A percentile compares a stretch with the other conserved stretches of the same genome.
Conservation (phyloP, 108 stramenopile genomes). For the Cyclotella atomus region DNA sequence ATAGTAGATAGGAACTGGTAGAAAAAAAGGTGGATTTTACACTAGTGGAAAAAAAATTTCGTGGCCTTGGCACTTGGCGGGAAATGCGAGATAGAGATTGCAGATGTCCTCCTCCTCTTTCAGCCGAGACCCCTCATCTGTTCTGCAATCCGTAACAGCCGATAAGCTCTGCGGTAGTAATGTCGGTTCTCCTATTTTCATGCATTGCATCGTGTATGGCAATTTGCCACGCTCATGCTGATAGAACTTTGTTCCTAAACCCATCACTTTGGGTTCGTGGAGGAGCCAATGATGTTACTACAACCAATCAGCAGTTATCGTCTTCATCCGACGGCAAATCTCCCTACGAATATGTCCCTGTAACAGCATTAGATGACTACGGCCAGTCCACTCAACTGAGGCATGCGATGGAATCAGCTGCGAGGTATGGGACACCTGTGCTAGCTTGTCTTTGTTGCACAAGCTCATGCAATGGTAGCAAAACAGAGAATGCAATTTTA, state of each 20-base stretch:
- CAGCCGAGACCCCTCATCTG: too few relatives aligned
- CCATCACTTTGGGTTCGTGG: neutral
- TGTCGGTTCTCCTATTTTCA: too few relatives aligned
- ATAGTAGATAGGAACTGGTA: too few relatives aligned
- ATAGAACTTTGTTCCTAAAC: neutral
- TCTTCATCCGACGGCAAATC: slow-evolving; percentile 6
- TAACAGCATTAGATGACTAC: slow-evolving; percentile 62
- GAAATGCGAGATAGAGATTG: too few relatives aligned
- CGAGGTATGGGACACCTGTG: slow-evolving; percentile 48
- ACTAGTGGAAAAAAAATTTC: too few relatives aligned
- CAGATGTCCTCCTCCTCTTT: too few relatives aligned
- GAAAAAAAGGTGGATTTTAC: too few relatives aligned
- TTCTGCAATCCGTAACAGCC: too few relatives aligned
- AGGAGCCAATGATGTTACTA: neutral
- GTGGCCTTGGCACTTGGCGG: too few relatives aligned
- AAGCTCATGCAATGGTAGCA: neutral
- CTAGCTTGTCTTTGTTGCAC: slow-evolving; percentile 38
- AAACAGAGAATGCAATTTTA: slow-evolving; percentile 30
- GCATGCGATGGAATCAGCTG: slow-evolving; percentile 58
- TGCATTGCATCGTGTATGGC: neutral
- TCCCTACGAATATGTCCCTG: slow-evolving; percentile 56
- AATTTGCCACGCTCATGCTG: too few relatives aligned
- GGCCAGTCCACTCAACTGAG: slow-evolving; percentile 64
- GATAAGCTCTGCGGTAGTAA: too few relatives aligned
- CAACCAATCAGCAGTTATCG: neutral